These are phyloP conservation scores for Chytriomyces sp. DNA, from an alignment of 192 early-diverging fungal genomes.

Conservation along the genomic window DNA sequence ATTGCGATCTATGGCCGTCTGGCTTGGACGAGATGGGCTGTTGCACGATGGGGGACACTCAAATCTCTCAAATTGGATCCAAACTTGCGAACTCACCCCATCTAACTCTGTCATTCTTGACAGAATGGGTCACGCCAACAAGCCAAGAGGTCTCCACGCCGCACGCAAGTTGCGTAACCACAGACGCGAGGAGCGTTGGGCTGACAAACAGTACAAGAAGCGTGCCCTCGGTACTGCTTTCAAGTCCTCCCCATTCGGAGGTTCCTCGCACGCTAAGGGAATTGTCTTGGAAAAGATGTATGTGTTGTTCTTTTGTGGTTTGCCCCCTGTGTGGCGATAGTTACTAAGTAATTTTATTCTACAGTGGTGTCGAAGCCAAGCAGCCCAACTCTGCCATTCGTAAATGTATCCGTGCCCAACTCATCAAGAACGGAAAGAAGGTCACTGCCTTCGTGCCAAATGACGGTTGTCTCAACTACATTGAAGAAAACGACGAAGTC, in stretches of 20 bases:
- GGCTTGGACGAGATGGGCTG: neutral
- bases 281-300: constrained; percentile 99
- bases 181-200: constrained; percentile 98
- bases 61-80: neutral
- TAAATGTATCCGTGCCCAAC: constrained; percentile 99
- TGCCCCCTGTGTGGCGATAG: neutral
- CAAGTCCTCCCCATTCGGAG: constrained; percentile 99
- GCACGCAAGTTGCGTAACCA: constrained; percentile 97
- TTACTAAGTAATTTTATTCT: neutral
- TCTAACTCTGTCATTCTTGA: neutral
- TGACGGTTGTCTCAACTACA: constrained; percentile 99
- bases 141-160: constrained; percentile 98
- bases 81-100: neutral
- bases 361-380: constrained; percentile 99
- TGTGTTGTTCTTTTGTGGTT: constrained; percentile 28
- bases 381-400: constrained; percentile 99
- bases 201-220: constrained; percentile 99
- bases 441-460: constrained; percentile 99
- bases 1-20: neutral
- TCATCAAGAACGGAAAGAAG: constrained; percentile 99
- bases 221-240: constrained; percentile 96
- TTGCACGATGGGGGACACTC: neutral
- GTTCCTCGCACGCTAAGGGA: constrained; percentile 99
- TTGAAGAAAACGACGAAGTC: constrained; percentile 99
- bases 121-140: constrained; percentile 51